Conservation (phyloP, 2,329 filamentous ascomycete species). For the Tricladium varicosporioides region DNA sequence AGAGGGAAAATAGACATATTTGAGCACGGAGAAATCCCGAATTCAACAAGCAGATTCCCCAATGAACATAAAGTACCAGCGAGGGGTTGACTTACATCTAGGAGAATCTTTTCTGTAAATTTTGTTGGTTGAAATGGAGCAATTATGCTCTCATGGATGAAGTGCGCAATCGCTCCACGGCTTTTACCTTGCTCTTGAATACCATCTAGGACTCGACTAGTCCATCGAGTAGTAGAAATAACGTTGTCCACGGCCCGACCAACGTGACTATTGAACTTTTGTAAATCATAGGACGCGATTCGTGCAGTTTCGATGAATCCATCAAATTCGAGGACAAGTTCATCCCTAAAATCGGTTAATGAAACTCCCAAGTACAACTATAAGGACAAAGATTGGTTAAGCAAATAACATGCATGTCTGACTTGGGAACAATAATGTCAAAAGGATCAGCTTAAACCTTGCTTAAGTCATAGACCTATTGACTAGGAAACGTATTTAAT, state of each 20-base stretch:
- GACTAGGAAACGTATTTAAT: not conserved
- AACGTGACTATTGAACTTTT: slow-evolving; percentile 74
- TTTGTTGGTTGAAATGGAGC: slow-evolving; percentile 62
- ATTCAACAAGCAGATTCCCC: too few species aligned
- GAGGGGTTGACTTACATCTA: slow-evolving; percentile 51
- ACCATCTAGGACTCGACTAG: slow-evolving; percentile 47
- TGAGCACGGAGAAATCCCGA: too few species aligned
- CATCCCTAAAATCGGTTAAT: slow-evolving; percentile 45
- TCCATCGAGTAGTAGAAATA: slow-evolving; percentile 74
- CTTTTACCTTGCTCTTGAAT: slow-evolving; percentile 29
- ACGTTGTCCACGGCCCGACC: slow-evolving; percentile 72
- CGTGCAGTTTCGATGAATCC: slow-evolving; percentile 70
- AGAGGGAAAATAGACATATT: not conserved
- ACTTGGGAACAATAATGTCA: too few species aligned
- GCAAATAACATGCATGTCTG: too few species aligned
- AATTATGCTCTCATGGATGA: slow-evolving; percentile 46
- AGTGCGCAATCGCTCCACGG: slow-evolving; percentile 37
- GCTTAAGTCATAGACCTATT: too few species aligned
- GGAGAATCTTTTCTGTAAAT: slow-evolving; percentile 59
- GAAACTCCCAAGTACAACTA: not conserved
- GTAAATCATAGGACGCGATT: slow-evolving; percentile 63
- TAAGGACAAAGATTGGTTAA: too few species aligned
- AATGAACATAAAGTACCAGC: too few species aligned
- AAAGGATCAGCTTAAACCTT: not conserved
- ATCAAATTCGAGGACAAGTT: slow-evolving; percentile 73